These are phyloP conservation scores for Bipolaris cookei DNA, from an alignment of 2,329 filamentous ascomycete genomes.

Conservation along the genomic window DNA sequence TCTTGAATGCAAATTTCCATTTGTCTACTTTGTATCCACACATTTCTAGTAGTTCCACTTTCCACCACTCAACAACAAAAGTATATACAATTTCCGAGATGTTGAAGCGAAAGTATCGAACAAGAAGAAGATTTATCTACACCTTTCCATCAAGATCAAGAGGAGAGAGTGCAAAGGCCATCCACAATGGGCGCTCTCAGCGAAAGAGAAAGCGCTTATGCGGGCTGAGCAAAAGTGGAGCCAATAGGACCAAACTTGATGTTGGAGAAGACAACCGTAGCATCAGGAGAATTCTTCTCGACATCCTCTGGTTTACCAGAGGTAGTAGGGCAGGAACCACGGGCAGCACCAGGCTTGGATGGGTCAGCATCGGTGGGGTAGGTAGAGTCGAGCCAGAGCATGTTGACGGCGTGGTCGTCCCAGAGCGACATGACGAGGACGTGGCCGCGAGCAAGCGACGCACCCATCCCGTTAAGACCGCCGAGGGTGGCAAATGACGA, in stretches of 20 bases:
- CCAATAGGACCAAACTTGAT: conserved; percentile 51
- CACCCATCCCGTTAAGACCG: conserved; percentile 62
- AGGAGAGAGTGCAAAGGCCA: not conserved
- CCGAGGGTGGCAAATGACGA: conserved; percentile 62
- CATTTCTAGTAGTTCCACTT: conserved; percentile 12
- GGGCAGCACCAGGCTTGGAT: conserved; percentile 41
- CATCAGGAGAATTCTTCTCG: conserved; percentile 43
- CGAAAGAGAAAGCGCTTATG: conserved; percentile 23
- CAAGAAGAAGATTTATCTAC: not conserved
- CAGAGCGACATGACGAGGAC: conserved; percentile 68
- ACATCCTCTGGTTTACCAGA: conserved; percentile 48
- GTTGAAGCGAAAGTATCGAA: conserved; percentile 13
- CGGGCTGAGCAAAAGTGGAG: conserved; percentile 46
- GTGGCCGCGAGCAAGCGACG: conserved; percentile 64
- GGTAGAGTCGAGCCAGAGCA: conserved; percentile 76
- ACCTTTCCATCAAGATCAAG: not conserved
- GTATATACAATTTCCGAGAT: conserved; percentile 19
- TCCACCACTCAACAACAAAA: not conserved
- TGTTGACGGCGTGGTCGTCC: conserved; percentile 71
- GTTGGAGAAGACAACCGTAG: conserved; percentile 49
- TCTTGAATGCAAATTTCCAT: conserved; percentile 15
- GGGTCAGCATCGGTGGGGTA: conserved; percentile 59
- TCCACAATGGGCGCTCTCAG: not conserved
- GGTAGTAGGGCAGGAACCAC: conserved; percentile 48
- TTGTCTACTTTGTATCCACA: conserved; percentile 17